Percentiles rank a stretch among this genome's conserved stretches.
phyloP scores from a whole-genome alignment of 129 eudicot genomes.

The Artemisia tridentata region DNA sequence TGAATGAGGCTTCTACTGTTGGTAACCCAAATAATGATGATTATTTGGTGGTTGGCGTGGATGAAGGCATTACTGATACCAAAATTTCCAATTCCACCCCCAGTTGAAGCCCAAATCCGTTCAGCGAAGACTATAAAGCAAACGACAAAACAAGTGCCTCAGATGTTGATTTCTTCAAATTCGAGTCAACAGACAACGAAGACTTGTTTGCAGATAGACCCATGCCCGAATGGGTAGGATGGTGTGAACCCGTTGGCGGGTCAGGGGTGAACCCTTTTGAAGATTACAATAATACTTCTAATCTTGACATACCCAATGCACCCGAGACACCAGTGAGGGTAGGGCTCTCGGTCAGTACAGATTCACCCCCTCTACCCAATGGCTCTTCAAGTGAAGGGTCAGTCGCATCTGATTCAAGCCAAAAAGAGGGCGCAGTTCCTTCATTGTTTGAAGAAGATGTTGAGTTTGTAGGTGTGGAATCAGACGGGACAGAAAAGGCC shows the following conservation, averaged over 20 bases:
- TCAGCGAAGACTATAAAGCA: constrained; percentile 16
- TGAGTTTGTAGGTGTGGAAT: constrained; percentile 86
- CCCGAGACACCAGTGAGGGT: constrained; percentile 24
- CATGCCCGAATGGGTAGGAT: constrained; percentile 75
- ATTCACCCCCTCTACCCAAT: constrained; percentile 38
- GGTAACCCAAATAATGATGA: constrained; percentile 68
- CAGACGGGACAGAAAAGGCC: constrained; percentile 82
- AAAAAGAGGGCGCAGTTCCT: constrained; percentile 44
- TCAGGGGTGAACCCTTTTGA: constrained; percentile 70
- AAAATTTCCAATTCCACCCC: constrained; percentile 34
- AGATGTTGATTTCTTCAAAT: constrained; percentile 37
- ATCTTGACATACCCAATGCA: constrained; percentile 17
- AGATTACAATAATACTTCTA: constrained; percentile 37
- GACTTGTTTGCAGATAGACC: constrained; percentile 75
- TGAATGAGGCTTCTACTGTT: constrained; percentile 23
- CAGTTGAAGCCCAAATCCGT: constrained; percentile 20
- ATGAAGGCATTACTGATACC: constrained; percentile 55
- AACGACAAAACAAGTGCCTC: constrained; percentile 15
- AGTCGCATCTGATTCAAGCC: constrained; percentile 27
- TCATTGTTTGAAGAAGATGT: constrained; percentile 88
- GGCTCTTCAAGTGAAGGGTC: constrained; percentile 32
- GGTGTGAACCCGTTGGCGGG: constrained; percentile 52
- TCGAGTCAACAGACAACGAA: constrained; percentile 53
- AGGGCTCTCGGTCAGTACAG: constrained; percentile 20
- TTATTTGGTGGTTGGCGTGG: constrained; percentile 81